Percentiles rank a stretch among this genome's conserved stretches.
phyloP scores from a whole-genome alignment of 2,329 filamentous ascomycete species.

The Colletotrichum musicola region DNA sequence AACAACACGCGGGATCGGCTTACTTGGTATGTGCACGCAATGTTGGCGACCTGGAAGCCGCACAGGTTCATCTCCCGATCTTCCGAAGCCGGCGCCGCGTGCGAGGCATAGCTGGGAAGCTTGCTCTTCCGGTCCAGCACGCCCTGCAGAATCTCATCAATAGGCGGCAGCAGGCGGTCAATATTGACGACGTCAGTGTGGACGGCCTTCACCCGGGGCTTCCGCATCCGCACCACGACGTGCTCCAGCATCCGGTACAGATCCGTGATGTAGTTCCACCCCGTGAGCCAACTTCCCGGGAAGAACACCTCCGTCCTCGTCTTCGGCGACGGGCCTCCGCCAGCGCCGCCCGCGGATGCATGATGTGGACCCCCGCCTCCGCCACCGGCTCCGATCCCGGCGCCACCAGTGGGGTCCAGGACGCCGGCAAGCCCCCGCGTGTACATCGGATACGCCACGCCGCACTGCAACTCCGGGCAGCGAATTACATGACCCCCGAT shows the following conservation, averaged over 20 bases:
- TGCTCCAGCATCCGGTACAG: constrained; percentile 69
- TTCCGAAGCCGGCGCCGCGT: constrained; percentile 21
- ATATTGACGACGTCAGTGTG: constrained; percentile 23
- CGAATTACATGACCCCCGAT: constrained; percentile 56
- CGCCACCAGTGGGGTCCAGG: constrained; percentile 3
- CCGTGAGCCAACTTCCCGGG: constrained; percentile 59
- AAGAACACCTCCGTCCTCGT: constrained; percentile 12
- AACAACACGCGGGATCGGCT: neutral
- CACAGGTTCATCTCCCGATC: constrained; percentile 46
- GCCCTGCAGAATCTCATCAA: constrained; percentile 29
- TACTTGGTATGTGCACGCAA: constrained; percentile 49
- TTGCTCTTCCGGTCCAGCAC: constrained; percentile 29
- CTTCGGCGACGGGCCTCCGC: neutral
- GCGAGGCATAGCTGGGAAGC: constrained; percentile 26
- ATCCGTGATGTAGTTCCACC: constrained; percentile 70
- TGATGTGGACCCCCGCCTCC: neutral
- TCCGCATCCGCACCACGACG: constrained; percentile 47
- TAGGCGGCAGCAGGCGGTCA: constrained; percentile 29
- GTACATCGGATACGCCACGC: constrained; percentile 35
- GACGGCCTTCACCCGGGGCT: constrained; percentile 34
- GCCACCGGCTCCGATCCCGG: neutral
- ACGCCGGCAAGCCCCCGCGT: constrained; percentile 26
- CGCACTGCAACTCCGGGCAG: constrained; percentile 39
- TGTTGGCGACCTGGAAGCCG: constrained; percentile 53
- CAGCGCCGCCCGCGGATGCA: too few species aligned